Percentiles rank a stretch among this genome's conserved stretches.
These are phyloP conservation scores for Metschnikowia cubensis DNA, from an alignment of 805 yeast genomes.

Conservation along the genomic window DNA sequence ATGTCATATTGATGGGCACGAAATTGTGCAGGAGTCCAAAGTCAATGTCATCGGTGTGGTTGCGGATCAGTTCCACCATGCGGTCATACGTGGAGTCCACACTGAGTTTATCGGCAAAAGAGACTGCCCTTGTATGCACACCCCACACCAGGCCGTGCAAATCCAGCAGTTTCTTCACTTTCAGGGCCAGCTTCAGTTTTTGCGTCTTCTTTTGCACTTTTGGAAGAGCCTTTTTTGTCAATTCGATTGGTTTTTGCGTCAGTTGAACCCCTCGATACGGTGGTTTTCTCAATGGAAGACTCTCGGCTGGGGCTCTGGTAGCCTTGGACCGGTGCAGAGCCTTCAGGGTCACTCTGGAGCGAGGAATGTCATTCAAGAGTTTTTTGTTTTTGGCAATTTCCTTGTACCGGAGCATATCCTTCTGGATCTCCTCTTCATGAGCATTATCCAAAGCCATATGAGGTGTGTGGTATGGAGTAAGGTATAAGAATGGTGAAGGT, in stretches of 20 bases:
- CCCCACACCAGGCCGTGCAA: background rate
- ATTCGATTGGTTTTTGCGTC: background rate
- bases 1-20: slow-evolving; percentile 23
- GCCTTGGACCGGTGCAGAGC: background rate
- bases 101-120: slow-evolving; percentile 19
- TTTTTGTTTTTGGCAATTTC: slow-evolving; percentile 15
- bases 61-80: slow-evolving; percentile 19
- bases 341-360: background rate
- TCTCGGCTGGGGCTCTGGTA: background rate
- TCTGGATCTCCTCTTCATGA: slow-evolving; percentile 13
- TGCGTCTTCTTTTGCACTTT: too few relatives aligned
- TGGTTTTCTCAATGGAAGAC: background rate
- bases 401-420: slow-evolving; percentile 20
- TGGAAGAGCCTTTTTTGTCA: too few relatives aligned
- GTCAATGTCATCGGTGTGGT: slow-evolving; percentile 19
- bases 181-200: too few relatives aligned
- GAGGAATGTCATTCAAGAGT: slow-evolving; percentile 1
- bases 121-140: slow-evolving; percentile 1
- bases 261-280: background rate
- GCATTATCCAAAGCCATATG: background rate
- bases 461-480: background rate
- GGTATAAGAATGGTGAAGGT: too few relatives aligned
- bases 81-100: slow-evolving; percentile 18
- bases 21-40: slow-evolving; percentile 22
- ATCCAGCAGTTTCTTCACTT: too few relatives aligned